These are phyloP conservation scores for Rhynchospora tenuis DNA, from an alignment of 176 grass and related monocot species.

Conservation along the genomic window DNA sequence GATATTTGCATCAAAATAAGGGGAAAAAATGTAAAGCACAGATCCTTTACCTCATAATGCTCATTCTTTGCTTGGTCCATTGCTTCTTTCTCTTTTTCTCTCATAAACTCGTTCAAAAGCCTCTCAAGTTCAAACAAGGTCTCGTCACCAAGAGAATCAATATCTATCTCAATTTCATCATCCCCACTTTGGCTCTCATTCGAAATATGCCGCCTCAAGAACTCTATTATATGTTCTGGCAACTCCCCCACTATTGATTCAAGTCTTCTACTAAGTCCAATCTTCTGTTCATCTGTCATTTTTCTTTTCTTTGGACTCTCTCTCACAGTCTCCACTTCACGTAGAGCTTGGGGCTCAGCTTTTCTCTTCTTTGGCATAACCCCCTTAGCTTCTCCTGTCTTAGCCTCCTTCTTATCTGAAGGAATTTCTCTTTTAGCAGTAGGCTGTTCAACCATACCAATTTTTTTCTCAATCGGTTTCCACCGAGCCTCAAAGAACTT, in stretches of 20 bases:
- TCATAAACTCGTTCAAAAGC: conserved; percentile 76
- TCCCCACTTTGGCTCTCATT: conserved; percentile 48
- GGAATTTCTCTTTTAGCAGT: conserved; percentile 32
- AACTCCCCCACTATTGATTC: conserved; percentile 54
- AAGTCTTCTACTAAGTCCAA: conserved; percentile 47
- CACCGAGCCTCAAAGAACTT: conserved; percentile 86
- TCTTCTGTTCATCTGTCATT: conserved; percentile 65
- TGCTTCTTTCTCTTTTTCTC: conserved; percentile 27
- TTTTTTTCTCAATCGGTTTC: conserved; percentile 82
- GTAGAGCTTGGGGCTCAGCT: conserved; percentile 33
- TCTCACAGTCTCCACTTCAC: conserved; percentile 43
- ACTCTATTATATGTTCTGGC: conserved; percentile 64
- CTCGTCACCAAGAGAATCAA: conserved; percentile 62
- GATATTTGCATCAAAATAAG: not conserved
- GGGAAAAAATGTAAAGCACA: conserved; percentile 21
- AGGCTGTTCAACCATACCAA: conserved; percentile 29
- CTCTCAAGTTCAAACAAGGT: conserved; percentile 64
- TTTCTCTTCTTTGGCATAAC: conserved; percentile 49
- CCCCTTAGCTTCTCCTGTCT: conserved; percentile 40
- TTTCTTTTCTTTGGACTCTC: conserved; percentile 30
- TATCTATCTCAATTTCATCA: conserved; percentile 80
- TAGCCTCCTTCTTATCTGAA: conserved; percentile 32
- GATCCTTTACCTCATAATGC: conserved; percentile 56
- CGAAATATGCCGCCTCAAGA: conserved; percentile 53
- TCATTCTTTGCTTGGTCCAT: conserved; percentile 41